Evolutionary conservation across 2,329 filamentous ascomycete species (phyloP).

Genomic region (Aspergillus tamarii): DNA sequence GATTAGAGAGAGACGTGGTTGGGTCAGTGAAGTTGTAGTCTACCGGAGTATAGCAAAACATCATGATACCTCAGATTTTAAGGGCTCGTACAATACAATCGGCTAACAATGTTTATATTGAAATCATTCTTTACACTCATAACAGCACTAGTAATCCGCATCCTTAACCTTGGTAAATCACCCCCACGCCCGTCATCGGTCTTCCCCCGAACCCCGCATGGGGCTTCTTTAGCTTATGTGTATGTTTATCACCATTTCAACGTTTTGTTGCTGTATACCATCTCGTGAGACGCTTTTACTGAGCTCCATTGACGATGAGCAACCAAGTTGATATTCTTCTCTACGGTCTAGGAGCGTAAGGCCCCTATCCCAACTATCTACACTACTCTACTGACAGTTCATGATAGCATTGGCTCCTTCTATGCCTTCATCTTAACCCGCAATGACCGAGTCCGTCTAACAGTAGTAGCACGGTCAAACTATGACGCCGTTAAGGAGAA

Average conservation of each 20-base stretch:
- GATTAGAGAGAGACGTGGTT: constrained; percentile 36
- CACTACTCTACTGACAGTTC: not conserved
- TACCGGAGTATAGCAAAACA: not conserved
- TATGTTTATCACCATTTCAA: not conserved
- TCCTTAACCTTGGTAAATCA: not conserved
- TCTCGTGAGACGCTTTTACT: not conserved
- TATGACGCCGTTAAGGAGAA: constrained; percentile 46
- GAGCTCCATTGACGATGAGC: constrained; percentile 26
- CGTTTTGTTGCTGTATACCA: not conserved
- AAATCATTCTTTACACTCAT: not conserved
- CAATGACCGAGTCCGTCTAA: constrained; percentile 42
- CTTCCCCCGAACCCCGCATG: constrained; percentile 13
- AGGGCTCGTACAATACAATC: not conserved
- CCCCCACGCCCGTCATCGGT: constrained; percentile 10
- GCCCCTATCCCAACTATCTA: constrained; percentile 10
- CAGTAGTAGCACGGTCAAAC: constrained; percentile 50
- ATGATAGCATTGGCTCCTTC: constrained; percentile 58
- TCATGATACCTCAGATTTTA: not conserved
- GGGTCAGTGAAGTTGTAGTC: constrained; percentile 33
- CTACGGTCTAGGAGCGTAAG: constrained; percentile 59
- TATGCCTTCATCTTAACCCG: constrained; percentile 58
- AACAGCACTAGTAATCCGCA: not conserved
- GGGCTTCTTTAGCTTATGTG: not conserved
- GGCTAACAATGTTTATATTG: not conserved
- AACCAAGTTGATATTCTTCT: constrained; percentile 48